phyloP scores from a whole-genome alignment of 148 eudicot genomes.

The Arbutus unedo region DNA sequence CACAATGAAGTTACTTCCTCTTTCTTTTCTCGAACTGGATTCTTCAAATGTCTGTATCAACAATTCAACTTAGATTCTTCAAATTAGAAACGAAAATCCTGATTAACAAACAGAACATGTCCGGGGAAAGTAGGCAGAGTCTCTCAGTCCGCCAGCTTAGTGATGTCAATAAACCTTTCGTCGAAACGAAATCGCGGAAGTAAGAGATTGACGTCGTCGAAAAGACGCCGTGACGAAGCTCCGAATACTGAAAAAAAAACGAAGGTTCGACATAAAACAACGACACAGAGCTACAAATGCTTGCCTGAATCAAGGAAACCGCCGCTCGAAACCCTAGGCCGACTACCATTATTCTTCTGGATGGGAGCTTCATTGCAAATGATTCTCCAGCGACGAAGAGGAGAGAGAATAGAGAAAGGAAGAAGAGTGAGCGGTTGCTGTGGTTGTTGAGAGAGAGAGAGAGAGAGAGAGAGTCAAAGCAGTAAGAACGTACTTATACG shows the following conservation, averaged over 20 bases:
- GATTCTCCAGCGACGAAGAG: constrained; percentile 8
- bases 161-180: too few relatives aligned
- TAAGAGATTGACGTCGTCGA: neutral
- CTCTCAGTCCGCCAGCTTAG: neutral
- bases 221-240: neutral
- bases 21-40: neutral
- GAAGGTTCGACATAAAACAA: neutral
- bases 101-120: neutral
- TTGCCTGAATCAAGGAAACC: constrained; percentile 20
- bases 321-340: constrained; percentile 15
- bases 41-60: neutral
- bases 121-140: neutral
- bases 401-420: neutral
- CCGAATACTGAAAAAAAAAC: neutral
- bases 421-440: neutral
- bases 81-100: neutral
- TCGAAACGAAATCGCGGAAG: neutral
- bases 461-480: neutral
- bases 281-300: neutral
- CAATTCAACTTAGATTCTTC: neutral
- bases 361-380: constrained; percentile 2
- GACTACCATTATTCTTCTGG: constrained; percentile 17
- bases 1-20: neutral
- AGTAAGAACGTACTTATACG: neutral
- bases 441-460: neutral